Base-by-base conservation (phyloP, 1,284 basidiomycete genomes). In the Ceratobasidium sp. region DNA sequence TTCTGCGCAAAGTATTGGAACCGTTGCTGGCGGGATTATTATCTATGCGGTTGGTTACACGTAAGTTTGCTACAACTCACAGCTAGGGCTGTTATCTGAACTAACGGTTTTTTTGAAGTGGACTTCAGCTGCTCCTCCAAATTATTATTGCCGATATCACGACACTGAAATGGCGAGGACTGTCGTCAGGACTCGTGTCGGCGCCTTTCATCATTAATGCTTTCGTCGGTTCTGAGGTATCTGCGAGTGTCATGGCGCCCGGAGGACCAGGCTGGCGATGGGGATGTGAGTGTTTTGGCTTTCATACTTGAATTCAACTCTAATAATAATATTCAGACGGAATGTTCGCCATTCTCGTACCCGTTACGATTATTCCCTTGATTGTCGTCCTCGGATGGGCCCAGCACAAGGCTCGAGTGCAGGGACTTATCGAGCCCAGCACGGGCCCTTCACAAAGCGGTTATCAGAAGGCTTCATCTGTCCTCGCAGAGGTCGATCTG, bases 361-460 rank as follows among this genome's bases (percentile, higher is more conserved):
- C 89, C 0, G 82, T 81, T 1, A 79, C 87, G 0, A 83, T 90
- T 38, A 77, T 83, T 1, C 89, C 89, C 3, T 84, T 89, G 61
- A 90, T 92, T 76, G 73, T 85, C 73, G 88, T 88, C 16, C 87
- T 94, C 13, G 82, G 90, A 67, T 93, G 91, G 91, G 89, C 89
- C 0, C 91, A 94, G 78, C 78, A 80, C 67, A 88, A 88, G 79
- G 88, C 89, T 6, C 86, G 84, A 78, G 84, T 83, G 74, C 80
- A 86, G 26, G 85, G 85, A 2, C 78, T 87, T 58, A 79, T 86
- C 75, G 77, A 77, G 72, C 75, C 67, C 69, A 72, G 26, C 50
- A 74, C 50, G 59, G 76, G 41, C 26, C 46, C 49, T 13, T 44
- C 50, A 9, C 35, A 46, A 21, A 38, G 38, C n/a, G 21, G 43